These are phyloP conservation scores for Metroxylon sagu DNA, from an alignment of 176 grass and related monocot species.

Conservation along the genomic window DNA sequence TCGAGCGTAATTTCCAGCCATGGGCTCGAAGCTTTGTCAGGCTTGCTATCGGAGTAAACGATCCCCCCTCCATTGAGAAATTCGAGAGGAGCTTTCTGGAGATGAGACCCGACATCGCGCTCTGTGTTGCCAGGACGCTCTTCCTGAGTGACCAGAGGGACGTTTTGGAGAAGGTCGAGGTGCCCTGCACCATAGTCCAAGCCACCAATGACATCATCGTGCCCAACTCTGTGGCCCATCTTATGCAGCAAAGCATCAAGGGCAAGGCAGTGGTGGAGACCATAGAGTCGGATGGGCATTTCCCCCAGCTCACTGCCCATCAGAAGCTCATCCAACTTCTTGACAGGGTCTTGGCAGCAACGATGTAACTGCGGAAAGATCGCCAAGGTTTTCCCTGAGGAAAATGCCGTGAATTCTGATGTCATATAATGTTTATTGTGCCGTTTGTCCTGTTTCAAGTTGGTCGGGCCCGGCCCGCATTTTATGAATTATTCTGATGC, in stretches of 20 bases:
- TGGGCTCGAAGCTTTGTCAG: constrained; percentile 49
- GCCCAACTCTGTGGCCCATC: constrained; percentile 36
- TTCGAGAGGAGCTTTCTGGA: constrained; percentile 41
- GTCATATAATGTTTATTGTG: neutral
- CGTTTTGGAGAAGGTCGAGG: constrained; percentile 27
- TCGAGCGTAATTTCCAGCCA: constrained; percentile 39
- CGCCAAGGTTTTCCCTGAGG: too few species aligned
- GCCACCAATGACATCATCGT: constrained; percentile 39
- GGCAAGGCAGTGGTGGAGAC: constrained; percentile 27
- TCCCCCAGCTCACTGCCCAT: constrained; percentile 50
- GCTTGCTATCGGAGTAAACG: constrained; percentile 18
- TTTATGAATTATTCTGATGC: too few species aligned
- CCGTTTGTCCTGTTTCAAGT: too few species aligned
- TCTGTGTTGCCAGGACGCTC: constrained; percentile 38
- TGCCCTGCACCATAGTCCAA: constrained; percentile 54
- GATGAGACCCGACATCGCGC: constrained; percentile 58
- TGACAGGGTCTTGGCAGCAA: constrained; percentile 25
- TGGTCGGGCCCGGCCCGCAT: too few species aligned
- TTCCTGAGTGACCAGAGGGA: constrained; percentile 54
- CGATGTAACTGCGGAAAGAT: too few species aligned
- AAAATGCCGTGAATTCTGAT: neutral
- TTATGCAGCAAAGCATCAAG: constrained; percentile 49
- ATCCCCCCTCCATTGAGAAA: constrained; percentile 3
- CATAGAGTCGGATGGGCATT: constrained; percentile 51
- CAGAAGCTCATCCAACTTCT: constrained; percentile 40